These are phyloP conservation scores for Globisporangium cylindrosporum DNA, from an alignment of 352 stramenopile species.

Conservation along the genomic window DNA sequence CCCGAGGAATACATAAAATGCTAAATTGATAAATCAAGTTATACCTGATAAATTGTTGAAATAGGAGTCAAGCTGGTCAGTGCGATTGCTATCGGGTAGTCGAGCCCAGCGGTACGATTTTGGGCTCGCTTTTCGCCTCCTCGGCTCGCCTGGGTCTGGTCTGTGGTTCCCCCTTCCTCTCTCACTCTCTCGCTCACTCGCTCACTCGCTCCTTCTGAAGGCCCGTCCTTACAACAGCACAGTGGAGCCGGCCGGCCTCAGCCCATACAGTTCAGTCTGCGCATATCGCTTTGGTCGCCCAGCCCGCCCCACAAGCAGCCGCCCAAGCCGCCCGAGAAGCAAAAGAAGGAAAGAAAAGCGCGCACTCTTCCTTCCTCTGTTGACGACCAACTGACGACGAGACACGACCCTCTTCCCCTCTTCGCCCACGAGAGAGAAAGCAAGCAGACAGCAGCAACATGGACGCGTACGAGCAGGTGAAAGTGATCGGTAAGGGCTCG, in stretches of 20 bases:
- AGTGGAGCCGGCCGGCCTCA: neutral
- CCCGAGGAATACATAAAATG: no score
- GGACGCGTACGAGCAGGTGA: constrained; percentile 88
- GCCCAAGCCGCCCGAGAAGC: neutral
- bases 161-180: constrained; percentile 3
- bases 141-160: neutral
- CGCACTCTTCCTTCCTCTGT: neutral
- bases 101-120: neutral
- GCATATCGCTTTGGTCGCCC: constrained; percentile 3
- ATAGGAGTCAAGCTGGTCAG: neutral
- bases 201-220: neutral
- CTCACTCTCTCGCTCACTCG: neutral
- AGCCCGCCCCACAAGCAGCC: constrained; percentile 5
- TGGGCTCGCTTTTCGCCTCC: neutral
- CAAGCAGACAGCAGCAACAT: constrained; percentile 24
- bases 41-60: neutral
- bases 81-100: neutral
- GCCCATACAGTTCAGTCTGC: neutral
- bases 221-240: constrained; percentile 3
- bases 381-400: neutral
- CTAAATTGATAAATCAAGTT: neutral
- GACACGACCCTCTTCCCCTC: neutral
- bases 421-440: neutral
- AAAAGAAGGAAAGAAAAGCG: neutral
- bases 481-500: constrained; percentile 89